These are phyloP conservation scores for Nepenthes gracilis DNA, from an alignment of 148 eudicot species.

Conservation along the genomic window DNA sequence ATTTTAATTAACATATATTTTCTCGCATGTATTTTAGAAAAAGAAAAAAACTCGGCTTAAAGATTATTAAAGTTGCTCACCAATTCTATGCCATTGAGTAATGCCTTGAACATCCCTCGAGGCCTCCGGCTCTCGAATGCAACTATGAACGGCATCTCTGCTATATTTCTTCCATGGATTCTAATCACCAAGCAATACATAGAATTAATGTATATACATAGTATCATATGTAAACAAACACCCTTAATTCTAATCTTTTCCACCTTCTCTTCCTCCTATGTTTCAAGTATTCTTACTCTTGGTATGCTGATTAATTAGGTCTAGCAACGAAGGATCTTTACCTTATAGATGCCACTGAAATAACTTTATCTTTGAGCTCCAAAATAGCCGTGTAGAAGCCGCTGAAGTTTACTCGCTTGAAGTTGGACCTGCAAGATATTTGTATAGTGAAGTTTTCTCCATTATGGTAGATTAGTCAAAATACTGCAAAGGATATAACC, in stretches of 20 bases:
- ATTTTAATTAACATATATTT: no score
- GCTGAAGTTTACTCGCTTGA: slow-evolving; percentile 31
- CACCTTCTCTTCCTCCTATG: background rate
- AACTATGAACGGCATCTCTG: slow-evolving; percentile 53
- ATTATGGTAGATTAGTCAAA: no score
- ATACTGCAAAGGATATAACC: no score
- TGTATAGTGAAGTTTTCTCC: background rate
- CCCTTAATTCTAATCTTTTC: background rate
- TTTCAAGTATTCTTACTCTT: background rate
- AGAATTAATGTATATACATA: background rate
- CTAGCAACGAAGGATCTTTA: slow-evolving; percentile 6
- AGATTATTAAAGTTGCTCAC: slow-evolving; percentile 14
- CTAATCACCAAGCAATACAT: slow-evolving; percentile 11
- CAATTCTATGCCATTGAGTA: slow-evolving; percentile 25
- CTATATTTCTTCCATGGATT: slow-evolving; percentile 31
- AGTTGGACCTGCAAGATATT: slow-evolving; percentile 31
- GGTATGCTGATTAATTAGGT: background rate
- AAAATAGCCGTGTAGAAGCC: slow-evolving; percentile 45
- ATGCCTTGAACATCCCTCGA: slow-evolving; percentile 24
- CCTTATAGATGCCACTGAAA: slow-evolving; percentile 50
- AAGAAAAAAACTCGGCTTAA: background rate
- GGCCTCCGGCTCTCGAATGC: slow-evolving; percentile 18
- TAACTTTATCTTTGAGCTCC: slow-evolving; percentile 23
- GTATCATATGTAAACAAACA: background rate
- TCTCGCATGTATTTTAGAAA: no score